Evolutionary conservation across 208 protist species (phyloP).

Genomic region (Naegleria gruberi): DNA sequence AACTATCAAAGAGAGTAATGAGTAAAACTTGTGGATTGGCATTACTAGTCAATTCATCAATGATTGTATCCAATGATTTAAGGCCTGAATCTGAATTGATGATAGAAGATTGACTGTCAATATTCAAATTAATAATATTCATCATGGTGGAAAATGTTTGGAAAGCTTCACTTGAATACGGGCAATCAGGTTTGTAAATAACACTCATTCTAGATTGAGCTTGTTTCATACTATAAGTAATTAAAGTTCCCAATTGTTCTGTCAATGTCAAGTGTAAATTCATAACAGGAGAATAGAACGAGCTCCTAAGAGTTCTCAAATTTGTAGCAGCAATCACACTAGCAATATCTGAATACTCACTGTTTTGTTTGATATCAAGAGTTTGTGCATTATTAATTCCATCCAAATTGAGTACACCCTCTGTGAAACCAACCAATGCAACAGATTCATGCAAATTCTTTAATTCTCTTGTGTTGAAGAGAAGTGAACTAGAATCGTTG

Average conservation of each 20-base stretch:
- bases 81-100: too few species aligned
- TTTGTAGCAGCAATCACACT: background rate
- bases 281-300: background rate
- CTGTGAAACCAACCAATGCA: background rate
- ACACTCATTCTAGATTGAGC: background rate
- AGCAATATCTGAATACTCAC: background rate
- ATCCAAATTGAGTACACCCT: background rate
- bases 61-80: background rate
- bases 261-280: background rate
- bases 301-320: background rate
- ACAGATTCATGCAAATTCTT: background rate
- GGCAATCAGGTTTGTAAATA: background rate
- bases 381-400: background rate
- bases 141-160: background rate
- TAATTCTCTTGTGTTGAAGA: background rate
- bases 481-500: background rate
- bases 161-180: background rate
- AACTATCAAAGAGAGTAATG: background rate
- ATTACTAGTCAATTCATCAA: background rate
- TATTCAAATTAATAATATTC: too few species aligned
- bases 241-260: background rate
- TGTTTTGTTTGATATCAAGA: background rate
- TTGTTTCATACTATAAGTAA: background rate
- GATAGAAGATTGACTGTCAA: background rate
- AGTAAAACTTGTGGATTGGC: background rate